Evolutionary conservation across 371 early-diverging fungal genomes (phyloP).

Genomic region (Mucor piriformis): DNA sequence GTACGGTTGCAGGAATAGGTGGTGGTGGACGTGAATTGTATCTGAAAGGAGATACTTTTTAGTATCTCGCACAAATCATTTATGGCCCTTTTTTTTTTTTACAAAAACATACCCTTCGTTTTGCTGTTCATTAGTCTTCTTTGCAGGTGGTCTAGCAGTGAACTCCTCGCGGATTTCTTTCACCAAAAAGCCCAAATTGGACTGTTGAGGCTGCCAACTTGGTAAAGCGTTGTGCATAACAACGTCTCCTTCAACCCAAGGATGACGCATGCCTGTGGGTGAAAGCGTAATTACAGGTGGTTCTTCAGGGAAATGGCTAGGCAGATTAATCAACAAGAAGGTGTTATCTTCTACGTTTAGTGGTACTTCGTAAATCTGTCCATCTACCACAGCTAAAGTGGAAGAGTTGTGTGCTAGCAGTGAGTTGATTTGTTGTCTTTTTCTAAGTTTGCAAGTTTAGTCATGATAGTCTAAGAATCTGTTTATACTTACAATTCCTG

Average conservation of each 20-base stretch:
- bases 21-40: conserved; percentile 50
- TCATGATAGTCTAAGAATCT: no score
- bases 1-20: conserved; percentile 38
- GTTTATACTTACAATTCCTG: neutral
- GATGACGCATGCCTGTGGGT: conserved; percentile 57
- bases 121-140: conserved; percentile 13
- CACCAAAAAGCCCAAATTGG: conserved; percentile 54
- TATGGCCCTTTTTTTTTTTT: neutral
- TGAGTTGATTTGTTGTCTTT: conserved; percentile 45
- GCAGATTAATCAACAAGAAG: conserved; percentile 46
- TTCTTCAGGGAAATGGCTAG: conserved; percentile 57
- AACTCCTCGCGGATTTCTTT: conserved; percentile 58
- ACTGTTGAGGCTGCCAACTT: conserved; percentile 26
- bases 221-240: conserved; percentile 43
- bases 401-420: conserved; percentile 36
- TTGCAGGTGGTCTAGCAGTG: conserved; percentile 42
- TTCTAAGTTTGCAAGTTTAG: no score
- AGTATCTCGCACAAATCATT: no score
- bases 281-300: conserved; percentile 63
- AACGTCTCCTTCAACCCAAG: conserved; percentile 58
- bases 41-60: conserved; percentile 7
- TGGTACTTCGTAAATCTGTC: conserved; percentile 48
- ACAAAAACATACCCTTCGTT: conserved; percentile 12
- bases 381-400: conserved; percentile 35
- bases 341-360: conserved; percentile 25